Evolutionary conservation across 805 yeast species (phyloP), one percentile per base, ranked within the genome.

Genomic region (Metschnikowia continentalis): DNA sequence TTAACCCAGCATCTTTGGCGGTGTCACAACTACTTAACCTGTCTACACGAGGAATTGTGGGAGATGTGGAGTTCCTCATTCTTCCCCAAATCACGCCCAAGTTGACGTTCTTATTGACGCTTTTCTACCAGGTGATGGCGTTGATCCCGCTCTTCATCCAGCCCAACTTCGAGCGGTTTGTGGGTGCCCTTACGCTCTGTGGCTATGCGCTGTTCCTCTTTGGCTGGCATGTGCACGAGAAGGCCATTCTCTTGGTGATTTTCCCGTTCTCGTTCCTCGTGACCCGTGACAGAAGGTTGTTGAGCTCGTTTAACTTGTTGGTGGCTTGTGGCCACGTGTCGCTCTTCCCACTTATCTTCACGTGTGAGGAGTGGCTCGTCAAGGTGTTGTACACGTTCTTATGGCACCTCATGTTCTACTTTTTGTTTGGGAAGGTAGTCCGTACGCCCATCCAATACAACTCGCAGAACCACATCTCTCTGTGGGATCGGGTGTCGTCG

Each of bases 211-310:
- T 96, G 2, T 94, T 88, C 63, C 70, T 94, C 45, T 94, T 94
- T 69, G 99, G 99, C 5, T 94, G 98, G 97, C 98, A 94, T 63
- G 99, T 94, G 22, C 99, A 94, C 70, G 99, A 94, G 68, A 94
- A 94, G 76, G 98, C 98, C 0, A 82, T 94, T n/a, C 77, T 94
- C 76, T 67, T 91, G 19, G 85, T 92, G 2, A 86, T 94, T 7
- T 80, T 94, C 57, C 99, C 99, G 1, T 83, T 89, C 66, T 78
- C 94, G 6, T 84, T 94, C 64, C 68, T 91, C 26, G 86, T 84
- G 3, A 75, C 83, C 13, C 75, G 79, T 36, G 96, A 90, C 62
- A 77, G 85, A 52, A 77, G 95, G 49, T 70, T 91, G 33, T 68
- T 91, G 40, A 78, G 82, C 5, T 79, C 92, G 0, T 94, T 85